These are phyloP conservation scores for Backusella westeae DNA, from an alignment of 192 early-diverging fungal genomes.

Conservation along the genomic window DNA sequence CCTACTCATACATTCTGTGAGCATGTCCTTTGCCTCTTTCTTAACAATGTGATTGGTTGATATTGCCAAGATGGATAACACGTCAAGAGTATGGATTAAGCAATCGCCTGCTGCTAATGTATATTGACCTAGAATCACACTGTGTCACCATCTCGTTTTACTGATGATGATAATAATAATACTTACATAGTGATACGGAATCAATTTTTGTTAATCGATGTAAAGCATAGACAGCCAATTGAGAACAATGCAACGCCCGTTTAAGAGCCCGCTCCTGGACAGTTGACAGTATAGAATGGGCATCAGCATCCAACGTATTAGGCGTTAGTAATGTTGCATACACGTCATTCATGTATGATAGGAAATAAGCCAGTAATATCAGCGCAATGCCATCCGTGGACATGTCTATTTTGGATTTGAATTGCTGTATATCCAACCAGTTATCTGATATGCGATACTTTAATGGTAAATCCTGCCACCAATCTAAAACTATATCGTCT, in stretches of 20 bases:
- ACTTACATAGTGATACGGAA: background rate
- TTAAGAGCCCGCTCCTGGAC: background rate
- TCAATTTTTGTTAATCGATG: background rate
- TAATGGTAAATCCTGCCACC: background rate
- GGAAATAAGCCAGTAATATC: background rate
- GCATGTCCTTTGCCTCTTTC: background rate
- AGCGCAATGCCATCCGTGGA: background rate
- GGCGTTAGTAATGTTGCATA: background rate
- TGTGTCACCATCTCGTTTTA: too few species aligned
- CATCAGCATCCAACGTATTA: background rate
- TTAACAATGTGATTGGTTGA: background rate
- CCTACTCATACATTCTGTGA: background rate
- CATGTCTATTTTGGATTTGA: background rate
- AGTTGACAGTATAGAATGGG: background rate
- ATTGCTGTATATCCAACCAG: background rate
- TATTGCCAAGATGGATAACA: background rate
- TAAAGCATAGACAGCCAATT: background rate
- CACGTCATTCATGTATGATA: background rate
- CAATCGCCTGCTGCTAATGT: background rate
- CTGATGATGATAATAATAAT: too few species aligned
- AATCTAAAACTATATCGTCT: background rate
- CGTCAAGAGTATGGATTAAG: background rate
- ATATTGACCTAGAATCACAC: background rate
- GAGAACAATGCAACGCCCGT: background rate
- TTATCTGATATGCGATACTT: background rate